These are phyloP conservation scores for Coriolopsis trogii DNA, from an alignment of 1,284 basidiomycete species.

Conservation along the genomic window DNA sequence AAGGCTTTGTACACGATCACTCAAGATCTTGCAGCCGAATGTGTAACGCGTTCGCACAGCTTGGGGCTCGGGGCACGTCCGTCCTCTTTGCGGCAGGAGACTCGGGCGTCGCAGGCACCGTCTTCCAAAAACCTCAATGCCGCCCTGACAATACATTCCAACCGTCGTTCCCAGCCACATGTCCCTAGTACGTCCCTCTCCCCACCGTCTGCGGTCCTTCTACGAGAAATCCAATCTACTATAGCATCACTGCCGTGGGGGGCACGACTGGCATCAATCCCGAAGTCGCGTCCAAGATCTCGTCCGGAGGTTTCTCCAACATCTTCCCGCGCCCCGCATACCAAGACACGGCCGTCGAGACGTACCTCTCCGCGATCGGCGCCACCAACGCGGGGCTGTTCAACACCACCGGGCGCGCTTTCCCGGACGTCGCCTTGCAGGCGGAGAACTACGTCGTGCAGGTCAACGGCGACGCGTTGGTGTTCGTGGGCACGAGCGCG, in stretches of 20 bases:
- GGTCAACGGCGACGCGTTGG: constrained; percentile 35
- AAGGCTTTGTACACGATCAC: neutral
- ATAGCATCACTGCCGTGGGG: constrained; percentile 67
- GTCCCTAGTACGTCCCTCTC: constrained; percentile 50
- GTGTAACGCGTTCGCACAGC: constrained; percentile 63
- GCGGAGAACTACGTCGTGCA: constrained; percentile 30
- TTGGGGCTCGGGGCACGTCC: constrained; percentile 60
- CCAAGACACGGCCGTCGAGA: constrained; percentile 38
- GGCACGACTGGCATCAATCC: constrained; percentile 49
- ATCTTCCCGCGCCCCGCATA: constrained; percentile 44
- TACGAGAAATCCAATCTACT: constrained; percentile 35
- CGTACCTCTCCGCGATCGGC: constrained; percentile 32
- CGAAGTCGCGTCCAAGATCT: constrained; percentile 48
- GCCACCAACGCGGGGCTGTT: constrained; percentile 6
- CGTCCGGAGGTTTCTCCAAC: constrained; percentile 50
- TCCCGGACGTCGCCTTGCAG: constrained; percentile 32
- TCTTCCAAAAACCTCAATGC: constrained; percentile 42
- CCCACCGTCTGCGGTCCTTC: constrained; percentile 25
- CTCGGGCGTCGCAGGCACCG: constrained; percentile 60
- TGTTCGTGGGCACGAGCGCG: constrained; percentile 50
- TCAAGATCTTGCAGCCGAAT: constrained; percentile 26
- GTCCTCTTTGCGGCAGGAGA: constrained; percentile 72
- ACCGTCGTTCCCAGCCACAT: constrained; percentile 63
- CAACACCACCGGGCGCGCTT: constrained; percentile 32
- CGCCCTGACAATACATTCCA: constrained; percentile 50